phyloP scores from a whole-genome alignment of 2,329 filamentous ascomycete genomes.

The Penicillium sp. region DNA sequence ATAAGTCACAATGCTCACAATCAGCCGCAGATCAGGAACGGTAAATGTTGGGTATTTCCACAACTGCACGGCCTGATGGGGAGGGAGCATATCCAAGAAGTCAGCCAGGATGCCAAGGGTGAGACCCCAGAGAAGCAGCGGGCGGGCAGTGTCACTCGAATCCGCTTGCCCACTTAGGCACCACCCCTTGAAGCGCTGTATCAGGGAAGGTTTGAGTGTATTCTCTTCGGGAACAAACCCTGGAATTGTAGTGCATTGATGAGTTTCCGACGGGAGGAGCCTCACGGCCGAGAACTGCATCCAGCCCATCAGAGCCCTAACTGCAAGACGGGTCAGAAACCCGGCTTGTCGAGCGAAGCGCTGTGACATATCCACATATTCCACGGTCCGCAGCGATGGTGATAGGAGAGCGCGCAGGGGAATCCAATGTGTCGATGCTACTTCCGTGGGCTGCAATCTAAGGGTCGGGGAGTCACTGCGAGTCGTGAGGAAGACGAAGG shows the following conservation, averaged over 20 bases:
- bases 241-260: slow-evolving; percentile 54
- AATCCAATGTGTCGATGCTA: slow-evolving; percentile 68
- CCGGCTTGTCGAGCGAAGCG: slow-evolving; percentile 58
- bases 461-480: slow-evolving; percentile 55
- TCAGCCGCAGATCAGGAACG: slow-evolving; percentile 57
- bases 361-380: slow-evolving; percentile 62
- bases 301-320: slow-evolving; percentile 58
- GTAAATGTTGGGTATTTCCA: slow-evolving; percentile 70
- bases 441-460: slow-evolving; percentile 64
- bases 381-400: slow-evolving; percentile 58
- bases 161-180: slow-evolving; percentile 29
- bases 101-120: slow-evolving; percentile 66
- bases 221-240: slow-evolving; percentile 47
- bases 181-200: slow-evolving; percentile 30
- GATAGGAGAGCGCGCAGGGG: slow-evolving; percentile 61
- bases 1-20: slow-evolving; percentile 60
- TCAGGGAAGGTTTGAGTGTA: slow-evolving; percentile 18
- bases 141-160: slow-evolving; percentile 36
- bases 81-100: slow-evolving; percentile 65
- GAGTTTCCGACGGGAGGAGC: slow-evolving; percentile 59
- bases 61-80: slow-evolving; percentile 57
- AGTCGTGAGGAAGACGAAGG: slow-evolving; percentile 64
- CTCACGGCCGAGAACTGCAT: slow-evolving; percentile 67
- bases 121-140: slow-evolving; percentile 65
- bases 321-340: slow-evolving; percentile 52